Conservation (phyloP, 176 grass and related monocot species). For the Urochloa ruziziensis region DNA sequence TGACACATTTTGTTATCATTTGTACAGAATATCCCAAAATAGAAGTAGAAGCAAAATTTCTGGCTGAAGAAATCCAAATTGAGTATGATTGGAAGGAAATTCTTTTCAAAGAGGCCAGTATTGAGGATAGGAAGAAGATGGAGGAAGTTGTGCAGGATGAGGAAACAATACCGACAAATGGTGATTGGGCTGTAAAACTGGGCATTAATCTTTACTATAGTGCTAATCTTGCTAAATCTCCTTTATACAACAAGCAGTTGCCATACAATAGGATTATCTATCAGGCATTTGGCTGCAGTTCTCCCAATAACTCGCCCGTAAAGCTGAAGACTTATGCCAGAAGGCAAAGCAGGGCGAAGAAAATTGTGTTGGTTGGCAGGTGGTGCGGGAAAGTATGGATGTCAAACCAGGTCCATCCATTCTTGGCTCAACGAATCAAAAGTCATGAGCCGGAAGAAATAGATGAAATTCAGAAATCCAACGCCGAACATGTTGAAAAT, state of each 20-base stretch:
- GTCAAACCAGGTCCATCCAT: constrained; percentile 81
- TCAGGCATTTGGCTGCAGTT: constrained; percentile 65
- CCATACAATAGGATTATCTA: constrained; percentile 89
- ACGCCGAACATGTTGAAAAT: constrained; percentile 15
- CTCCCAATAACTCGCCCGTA: constrained; percentile 41
- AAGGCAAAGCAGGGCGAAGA: constrained; percentile 61
- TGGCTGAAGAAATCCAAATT: constrained; percentile 69
- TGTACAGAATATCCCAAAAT: constrained; percentile 88
- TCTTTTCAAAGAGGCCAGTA: constrained; percentile 58
- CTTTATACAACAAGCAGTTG: constrained; percentile 82
- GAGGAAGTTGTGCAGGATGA: constrained; percentile 60
- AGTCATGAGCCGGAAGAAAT: constrained; percentile 35
- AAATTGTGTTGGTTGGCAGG: constrained; percentile 57
- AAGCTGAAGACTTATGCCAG: constrained; percentile 48
- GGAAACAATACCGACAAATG: constrained; percentile 68
- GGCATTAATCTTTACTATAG: constrained; percentile 95
- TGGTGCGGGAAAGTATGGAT: constrained; percentile 97
- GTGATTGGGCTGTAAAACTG: constrained; percentile 96
- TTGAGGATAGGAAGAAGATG: constrained; percentile 62
- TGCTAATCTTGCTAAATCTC: constrained; percentile 85
- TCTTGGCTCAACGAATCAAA: constrained; percentile 53
- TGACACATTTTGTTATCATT: constrained; percentile 35
- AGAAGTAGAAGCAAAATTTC: constrained; percentile 78
- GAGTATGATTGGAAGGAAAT: constrained; percentile 70
- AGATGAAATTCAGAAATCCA: constrained; percentile 30